Conservation (phyloP, 78 protist species). For the Paratrimastix pyriformis region DNA sequence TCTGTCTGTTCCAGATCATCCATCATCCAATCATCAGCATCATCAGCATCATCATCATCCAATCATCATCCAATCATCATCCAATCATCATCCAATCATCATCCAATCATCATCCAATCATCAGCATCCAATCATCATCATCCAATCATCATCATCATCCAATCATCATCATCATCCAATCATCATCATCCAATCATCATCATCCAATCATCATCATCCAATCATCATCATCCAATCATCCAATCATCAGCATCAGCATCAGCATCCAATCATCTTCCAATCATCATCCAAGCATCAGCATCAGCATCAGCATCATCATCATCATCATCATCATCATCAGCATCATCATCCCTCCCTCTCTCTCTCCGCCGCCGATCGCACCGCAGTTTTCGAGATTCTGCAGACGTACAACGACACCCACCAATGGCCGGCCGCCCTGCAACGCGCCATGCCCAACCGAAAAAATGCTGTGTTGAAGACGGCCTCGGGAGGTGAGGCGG, state of each 20-base stretch:
- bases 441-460: no score
- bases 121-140: background rate
- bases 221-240: background rate
- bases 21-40: background rate
- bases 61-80: background rate
- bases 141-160: background rate
- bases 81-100: background rate
- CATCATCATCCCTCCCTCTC: no score
- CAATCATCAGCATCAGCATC: background rate
- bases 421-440: no score
- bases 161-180: background rate
- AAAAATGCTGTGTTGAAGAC: no score
- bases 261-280: background rate
- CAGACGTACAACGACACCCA: no score
- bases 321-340: no score
- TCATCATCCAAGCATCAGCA: background rate
- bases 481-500: no score
- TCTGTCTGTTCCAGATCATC: no score
- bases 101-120: background rate
- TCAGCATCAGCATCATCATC: conserved; percentile 1
- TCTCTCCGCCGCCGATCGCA: no score
- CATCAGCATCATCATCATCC: background rate
- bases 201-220: background rate
- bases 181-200: background rate
- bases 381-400: no score